Base-by-base conservation (phyloP, 2,329 filamentous ascomycete species). In the Fusarium pseudocircinatum region DNA sequence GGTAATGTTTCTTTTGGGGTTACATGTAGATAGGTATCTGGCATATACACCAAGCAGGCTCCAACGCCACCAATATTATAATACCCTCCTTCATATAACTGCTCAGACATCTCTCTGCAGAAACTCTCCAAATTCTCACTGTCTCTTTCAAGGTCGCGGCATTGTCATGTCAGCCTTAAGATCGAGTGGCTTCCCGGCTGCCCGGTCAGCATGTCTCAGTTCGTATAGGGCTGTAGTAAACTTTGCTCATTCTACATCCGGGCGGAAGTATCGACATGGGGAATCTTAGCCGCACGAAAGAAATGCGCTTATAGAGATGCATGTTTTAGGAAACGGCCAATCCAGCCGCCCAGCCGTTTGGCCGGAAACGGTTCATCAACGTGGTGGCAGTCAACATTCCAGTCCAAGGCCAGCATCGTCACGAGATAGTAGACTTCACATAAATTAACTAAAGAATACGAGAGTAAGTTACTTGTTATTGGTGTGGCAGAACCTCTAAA, bases 401-500 rank as follows among this genome's bases (percentile, higher is more conserved):
- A 63, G 49, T 26, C 18, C n/a, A n/a, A 36, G 18, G 36, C 2
- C 15, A 39, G 20, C 16, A 34, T 40, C 42, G 10, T n/a, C 32
- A 43, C 20, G 56, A 22, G 12, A n/a, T 1, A 32, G 39, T 10
- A n/a, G 6, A 20, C 24, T 32, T 65, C 44, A 52, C 37, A 42
- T 32, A 10, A 8, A 14, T 39, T 7, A 0, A 18, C 20, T 42
- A 30, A 30, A 30, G 3, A 26, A 46, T 16, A n/a, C 4, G 22
- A 56, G 20, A 59, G 36, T 34, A 50, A 49, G 34, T 60, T 47
- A 47, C 34, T 73, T 74, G n/a, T 43, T 56, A 67, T 69, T 72
- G 42, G 28, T 60, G 15, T 32, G 37, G 46, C 18, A 57, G 28
- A 67, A 39, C 36, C 36, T 12, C 44, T 13, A 43, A 74, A 75